Evolutionary conservation across 2,329 filamentous ascomycete genomes (phyloP), one percentile per base, ranked within the genome.

Genomic region (Neofusicoccum sp.): DNA sequence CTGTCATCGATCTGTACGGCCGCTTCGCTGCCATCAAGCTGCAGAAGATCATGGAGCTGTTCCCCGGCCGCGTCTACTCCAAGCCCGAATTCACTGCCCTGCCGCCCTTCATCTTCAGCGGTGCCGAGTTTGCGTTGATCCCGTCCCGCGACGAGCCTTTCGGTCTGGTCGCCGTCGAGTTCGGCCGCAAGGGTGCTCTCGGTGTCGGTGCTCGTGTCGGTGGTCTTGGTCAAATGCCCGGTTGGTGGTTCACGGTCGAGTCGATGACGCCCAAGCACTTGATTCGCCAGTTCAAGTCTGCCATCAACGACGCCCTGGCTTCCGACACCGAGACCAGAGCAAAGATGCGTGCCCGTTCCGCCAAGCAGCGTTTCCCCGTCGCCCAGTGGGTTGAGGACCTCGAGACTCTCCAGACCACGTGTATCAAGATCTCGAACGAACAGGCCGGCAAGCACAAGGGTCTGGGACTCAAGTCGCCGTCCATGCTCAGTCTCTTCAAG

Each of bases 191-290:
- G 70, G 86, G 86, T 66, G 86, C 86, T 20, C 78, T 89, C 44
- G 86, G 86, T 65, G 84, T 89, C 60, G 86, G 86, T 47, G 84
- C 86, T 38, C 79, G 85, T 58, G 86, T 89, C 38, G 86, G 86
- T 65, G 86, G 86, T 59, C 78, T 89, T 14, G 68, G 86, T n/a
- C 84, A 87, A 68, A 88, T 89, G 86, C 86, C 86, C 20, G 86
- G 86, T 26, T 88, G 86, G 82, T 89, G 86, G 86, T 89, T 84
- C 70, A 88, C 86, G 0, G 83, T 89, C 60, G 86, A 89, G 69
- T 87, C 84, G 0, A 85, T 81, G 5, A 84, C 84, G 1, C 86
- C 85, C 0, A 80, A 80, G 44, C 86, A 89, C 74, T 73, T 88
- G 44, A 76, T 88, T 58, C 81, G 84, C 47, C 86, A 89, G 68